A percentile compares a stretch with the other conserved stretches of the same genome.
phyloP scores from a whole-genome alignment of 768 basidiomycete species.

The Pholiota molesta region DNA sequence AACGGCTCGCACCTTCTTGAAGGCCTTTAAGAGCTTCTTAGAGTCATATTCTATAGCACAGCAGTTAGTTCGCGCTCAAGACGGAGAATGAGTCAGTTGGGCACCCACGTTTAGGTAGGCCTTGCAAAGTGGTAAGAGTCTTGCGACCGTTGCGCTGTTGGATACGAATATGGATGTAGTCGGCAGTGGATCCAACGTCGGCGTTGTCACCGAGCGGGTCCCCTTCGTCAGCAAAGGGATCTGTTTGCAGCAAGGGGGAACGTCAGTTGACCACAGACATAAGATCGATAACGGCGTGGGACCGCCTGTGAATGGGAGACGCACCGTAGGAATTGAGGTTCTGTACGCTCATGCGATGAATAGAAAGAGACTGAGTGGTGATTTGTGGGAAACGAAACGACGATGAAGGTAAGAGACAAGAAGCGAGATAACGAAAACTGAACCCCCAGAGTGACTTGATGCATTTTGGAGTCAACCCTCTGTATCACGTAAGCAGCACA shows the following conservation, averaged over 20 bases:
- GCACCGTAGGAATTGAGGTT: slow-evolving; percentile 83
- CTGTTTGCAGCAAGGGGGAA: slow-evolving; percentile 39
- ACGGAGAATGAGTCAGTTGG: slow-evolving; percentile 10
- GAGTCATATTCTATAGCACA: slow-evolving; percentile 80
- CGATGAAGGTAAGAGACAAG: slow-evolving; percentile 23
- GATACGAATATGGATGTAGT: slow-evolving; percentile 95
- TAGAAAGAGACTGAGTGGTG: slow-evolving; percentile 50
- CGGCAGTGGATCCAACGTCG: slow-evolving; percentile 80
- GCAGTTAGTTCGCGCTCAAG: slow-evolving; percentile 12
- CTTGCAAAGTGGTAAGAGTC: slow-evolving; percentile 96
- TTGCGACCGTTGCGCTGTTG: slow-evolving; percentile 99
- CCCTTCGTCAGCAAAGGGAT: slow-evolving; percentile 96
- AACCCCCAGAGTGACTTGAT: slow-evolving; percentile 16
- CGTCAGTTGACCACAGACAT: slow-evolving; percentile 14
- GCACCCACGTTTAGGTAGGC: slow-evolving; percentile 83
- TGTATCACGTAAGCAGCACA: slow-evolving; percentile 30
- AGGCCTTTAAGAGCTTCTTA: slow-evolving; percentile 98
- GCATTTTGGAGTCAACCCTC: slow-evolving; percentile 11
- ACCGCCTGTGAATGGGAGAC: slow-evolving; percentile 22
- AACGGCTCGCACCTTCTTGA: slow-evolving; percentile 81
- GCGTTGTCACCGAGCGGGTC: slow-evolving; percentile 75
- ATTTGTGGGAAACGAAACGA: slow-evolving; percentile 32
- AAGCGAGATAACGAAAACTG: slow-evolving; percentile 15
- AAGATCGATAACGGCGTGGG: slow-evolving; percentile 25
- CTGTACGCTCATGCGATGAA: slow-evolving; percentile 93